Conservation (phyloP, 31 red algal genomes). For the Endocladia muricata region DNA sequence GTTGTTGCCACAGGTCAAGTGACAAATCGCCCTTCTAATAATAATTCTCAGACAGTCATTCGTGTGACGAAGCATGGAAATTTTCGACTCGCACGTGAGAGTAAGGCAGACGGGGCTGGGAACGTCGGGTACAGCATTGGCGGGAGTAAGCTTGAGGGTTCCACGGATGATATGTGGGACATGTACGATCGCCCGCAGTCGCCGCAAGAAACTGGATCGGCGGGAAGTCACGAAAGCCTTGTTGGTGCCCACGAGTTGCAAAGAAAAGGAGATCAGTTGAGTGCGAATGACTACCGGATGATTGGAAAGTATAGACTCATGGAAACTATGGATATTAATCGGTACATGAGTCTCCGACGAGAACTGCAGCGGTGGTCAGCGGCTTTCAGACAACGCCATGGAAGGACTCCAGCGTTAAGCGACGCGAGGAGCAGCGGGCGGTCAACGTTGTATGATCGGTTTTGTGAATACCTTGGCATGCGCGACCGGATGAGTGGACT, state of each 20-base stretch:
- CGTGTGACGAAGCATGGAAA: slow-evolving; percentile 52
- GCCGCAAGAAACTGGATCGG: background rate
- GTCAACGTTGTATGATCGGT: slow-evolving; percentile 31
- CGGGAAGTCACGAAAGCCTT: background rate
- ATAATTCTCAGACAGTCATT: slow-evolving; percentile 36
- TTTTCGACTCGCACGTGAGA: slow-evolving; percentile 12
- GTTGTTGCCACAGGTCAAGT: slow-evolving; percentile 41
- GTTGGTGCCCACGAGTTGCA: slow-evolving; percentile 33
- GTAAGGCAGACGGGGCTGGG: background rate
- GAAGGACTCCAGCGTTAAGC: slow-evolving; percentile 49
- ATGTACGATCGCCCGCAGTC: slow-evolving; percentile 43
- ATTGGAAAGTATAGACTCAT: slow-evolving; percentile 85
- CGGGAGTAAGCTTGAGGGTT: slow-evolving; percentile 22
- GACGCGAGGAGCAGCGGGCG: slow-evolving; percentile 36
- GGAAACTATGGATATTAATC: slow-evolving; percentile 80
- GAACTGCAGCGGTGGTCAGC: slow-evolving; percentile 69
- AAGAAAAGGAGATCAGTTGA: slow-evolving; percentile 22
- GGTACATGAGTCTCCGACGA: slow-evolving; percentile 60
- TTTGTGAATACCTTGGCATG: slow-evolving; percentile 74
- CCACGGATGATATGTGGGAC: slow-evolving; percentile 52
- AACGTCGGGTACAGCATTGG: slow-evolving; percentile 19
- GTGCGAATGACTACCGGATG: slow-evolving; percentile 75
- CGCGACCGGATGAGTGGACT: slow-evolving; percentile 60
- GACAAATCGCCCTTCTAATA: slow-evolving; percentile 28
- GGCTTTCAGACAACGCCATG: slow-evolving; percentile 53